Percentiles rank a stretch among this genome's conserved stretches.
phyloP scores from a whole-genome alignment of 371 early-diverging fungal species.

The Mucor mucedo region DNA sequence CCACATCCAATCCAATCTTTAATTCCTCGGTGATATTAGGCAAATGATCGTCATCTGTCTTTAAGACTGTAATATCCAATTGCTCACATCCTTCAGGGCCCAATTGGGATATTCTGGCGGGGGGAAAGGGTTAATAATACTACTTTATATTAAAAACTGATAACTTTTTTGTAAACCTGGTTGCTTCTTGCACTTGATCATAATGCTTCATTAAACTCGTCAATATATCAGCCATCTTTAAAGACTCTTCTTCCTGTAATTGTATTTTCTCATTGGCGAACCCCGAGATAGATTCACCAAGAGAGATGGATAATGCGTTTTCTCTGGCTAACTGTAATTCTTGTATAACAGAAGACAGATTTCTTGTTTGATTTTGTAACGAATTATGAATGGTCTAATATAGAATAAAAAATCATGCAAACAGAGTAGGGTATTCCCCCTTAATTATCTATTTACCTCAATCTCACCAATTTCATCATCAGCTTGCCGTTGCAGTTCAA shows the following conservation, averaged over 20 bases:
- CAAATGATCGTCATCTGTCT: constrained; percentile 49
- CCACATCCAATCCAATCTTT: constrained; percentile 35
- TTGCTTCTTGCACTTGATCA: constrained; percentile 54
- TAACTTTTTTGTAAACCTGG: constrained; percentile 29
- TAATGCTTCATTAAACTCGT: constrained; percentile 53
- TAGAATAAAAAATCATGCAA: background rate
- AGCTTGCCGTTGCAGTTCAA: constrained; percentile 49
- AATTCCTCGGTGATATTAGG: constrained; percentile 48
- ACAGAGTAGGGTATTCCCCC: background rate
- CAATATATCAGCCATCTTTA: constrained; percentile 57
- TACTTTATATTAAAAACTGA: background rate
- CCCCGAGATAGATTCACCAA: constrained; percentile 31
- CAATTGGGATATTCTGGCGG: constrained; percentile 27
- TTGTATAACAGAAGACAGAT: constrained; percentile 28
- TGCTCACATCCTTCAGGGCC: constrained; percentile 34
- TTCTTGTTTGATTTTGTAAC: constrained; percentile 29
- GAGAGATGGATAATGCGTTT: constrained; percentile 29
- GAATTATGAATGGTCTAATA: constrained; percentile 16
- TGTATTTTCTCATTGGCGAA: constrained; percentile 40
- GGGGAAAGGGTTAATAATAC: background rate
- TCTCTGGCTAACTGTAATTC: constrained; percentile 36
- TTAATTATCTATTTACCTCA: constrained; percentile 28
- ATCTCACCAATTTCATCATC: constrained; percentile 54
- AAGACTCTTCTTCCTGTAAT: constrained; percentile 44
- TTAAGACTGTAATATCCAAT: constrained; percentile 49